phyloP scores from a whole-genome alignment of 441 rosid genomes.

The Arabidopsis hybrid region DNA sequence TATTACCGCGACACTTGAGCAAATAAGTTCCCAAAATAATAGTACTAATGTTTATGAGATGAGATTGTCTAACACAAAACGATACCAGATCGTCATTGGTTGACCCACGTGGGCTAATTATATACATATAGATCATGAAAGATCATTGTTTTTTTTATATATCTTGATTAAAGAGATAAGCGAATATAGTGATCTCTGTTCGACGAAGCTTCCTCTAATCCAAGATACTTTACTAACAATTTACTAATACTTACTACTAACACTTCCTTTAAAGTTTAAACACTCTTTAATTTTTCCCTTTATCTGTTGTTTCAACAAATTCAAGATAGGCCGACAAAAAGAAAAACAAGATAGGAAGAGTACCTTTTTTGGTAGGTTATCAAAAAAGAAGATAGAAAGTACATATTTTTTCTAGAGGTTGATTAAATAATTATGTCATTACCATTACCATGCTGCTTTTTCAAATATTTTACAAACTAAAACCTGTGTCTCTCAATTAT shows the following conservation, averaged over 20 bases:
- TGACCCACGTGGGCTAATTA: conserved; percentile 29
- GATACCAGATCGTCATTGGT: conserved; percentile 21
- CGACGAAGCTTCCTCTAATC: conserved; percentile 32
- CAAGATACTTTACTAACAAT: no score
- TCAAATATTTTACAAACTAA: background rate
- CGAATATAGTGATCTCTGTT: conserved; percentile 17
- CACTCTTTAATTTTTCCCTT: no score
- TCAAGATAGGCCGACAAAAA: background rate
- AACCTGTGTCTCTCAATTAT: background rate
- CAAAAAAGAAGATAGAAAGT: background rate
- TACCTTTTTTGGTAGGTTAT: no score
- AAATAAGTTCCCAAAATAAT: background rate
- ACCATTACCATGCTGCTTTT: background rate
- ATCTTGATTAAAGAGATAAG: background rate
- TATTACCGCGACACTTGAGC: background rate
- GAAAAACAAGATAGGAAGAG: background rate
- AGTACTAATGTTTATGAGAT: background rate
- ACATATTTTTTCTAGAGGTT: background rate
- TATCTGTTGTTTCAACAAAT: background rate
- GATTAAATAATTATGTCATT: background rate
- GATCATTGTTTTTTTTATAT: background rate
- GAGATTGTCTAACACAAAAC: conserved; percentile 8
- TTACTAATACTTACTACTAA: background rate
- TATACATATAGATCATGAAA: conserved; percentile 22
- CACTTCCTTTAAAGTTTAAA: no score